These are phyloP conservation scores for Bromus sterilis DNA, from an alignment of 176 grass and related monocot genomes.

Conservation along the genomic window DNA sequence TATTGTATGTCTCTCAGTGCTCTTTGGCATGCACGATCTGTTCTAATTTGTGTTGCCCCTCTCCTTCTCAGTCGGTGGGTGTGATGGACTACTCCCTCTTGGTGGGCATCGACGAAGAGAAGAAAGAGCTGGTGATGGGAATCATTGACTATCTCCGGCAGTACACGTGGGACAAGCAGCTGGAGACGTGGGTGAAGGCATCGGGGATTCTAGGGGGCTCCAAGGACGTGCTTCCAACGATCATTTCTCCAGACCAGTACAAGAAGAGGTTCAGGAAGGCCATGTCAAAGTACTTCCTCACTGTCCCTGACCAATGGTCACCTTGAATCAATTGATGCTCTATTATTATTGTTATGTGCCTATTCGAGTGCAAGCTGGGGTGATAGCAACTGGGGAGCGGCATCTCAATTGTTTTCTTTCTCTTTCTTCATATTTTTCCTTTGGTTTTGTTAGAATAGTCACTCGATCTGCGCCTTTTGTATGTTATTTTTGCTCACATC, in stretches of 20 bases:
- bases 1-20: background rate
- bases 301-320: constrained; percentile 81
- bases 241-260: constrained; percentile 84
- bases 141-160: constrained; percentile 96
- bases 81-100: constrained; percentile 98
- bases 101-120: constrained; percentile 83
- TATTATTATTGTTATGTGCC: constrained; percentile 15
- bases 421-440: background rate
- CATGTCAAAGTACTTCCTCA: constrained; percentile 94
- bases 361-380: constrained; percentile 15
- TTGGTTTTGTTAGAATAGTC: constrained; percentile 26
- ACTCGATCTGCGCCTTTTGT: constrained; percentile 48
- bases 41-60: background rate
- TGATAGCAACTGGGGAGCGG: constrained; percentile 4
- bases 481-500: constrained; percentile 44
- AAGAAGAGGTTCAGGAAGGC: constrained; percentile 98
- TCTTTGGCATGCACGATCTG: background rate
- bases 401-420: background rate
- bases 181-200: constrained; percentile 96
- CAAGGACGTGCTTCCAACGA: constrained; percentile 62
- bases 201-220: constrained; percentile 76
- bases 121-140: constrained; percentile 82
- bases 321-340: constrained; percentile 40
- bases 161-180: constrained; percentile 95
- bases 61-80: constrained; percentile 52